Evolutionary conservation across 164 flowering plant species (phyloP).

Genomic region (Dillenia suffruticosa): DNA sequence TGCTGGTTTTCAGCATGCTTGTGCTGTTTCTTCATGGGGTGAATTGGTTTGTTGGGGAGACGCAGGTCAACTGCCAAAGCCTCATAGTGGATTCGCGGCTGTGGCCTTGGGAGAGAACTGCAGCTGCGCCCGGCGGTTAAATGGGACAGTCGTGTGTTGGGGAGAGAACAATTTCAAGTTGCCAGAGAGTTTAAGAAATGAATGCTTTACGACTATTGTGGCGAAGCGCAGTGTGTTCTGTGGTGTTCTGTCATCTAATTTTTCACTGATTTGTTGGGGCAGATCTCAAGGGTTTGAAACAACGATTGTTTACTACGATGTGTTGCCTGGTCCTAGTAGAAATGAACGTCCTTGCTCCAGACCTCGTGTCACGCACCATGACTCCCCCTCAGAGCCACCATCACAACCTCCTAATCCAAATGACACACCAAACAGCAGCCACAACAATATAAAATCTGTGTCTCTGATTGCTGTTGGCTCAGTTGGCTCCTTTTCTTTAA

Average conservation of each 20-base stretch:
- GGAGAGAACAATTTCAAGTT: constrained; percentile 39
- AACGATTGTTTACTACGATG: constrained; percentile 30
- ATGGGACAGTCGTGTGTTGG: constrained; percentile 68
- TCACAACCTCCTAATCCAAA: constrained; percentile 6
- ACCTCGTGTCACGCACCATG: constrained; percentile 10
- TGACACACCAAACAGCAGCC: background rate
- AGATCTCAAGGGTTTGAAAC: constrained; percentile 14
- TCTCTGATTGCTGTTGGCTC: constrained; percentile 62
- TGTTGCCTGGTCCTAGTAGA: constrained; percentile 61
- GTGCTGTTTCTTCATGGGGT: constrained; percentile 40
- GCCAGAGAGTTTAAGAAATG: constrained; percentile 29
- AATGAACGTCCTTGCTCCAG: constrained; percentile 28
- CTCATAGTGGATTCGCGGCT: constrained; percentile 34
- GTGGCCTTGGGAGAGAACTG: constrained; percentile 64
- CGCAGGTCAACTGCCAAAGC: constrained; percentile 9
- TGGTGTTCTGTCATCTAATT: constrained; percentile 37
- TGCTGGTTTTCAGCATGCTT: constrained; percentile 60
- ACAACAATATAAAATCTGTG: constrained; percentile 28
- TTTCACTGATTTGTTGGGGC: constrained; percentile 71
- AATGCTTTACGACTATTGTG: constrained; percentile 29
- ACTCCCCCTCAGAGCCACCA: constrained; percentile 1
- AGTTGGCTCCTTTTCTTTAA: constrained; percentile 36
- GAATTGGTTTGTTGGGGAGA: constrained; percentile 69
- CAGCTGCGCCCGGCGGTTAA: constrained; percentile 41
- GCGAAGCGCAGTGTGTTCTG: constrained; percentile 57